Evolutionary conservation across 1,284 basidiomycete species (phyloP).

Genomic region (Porogramme epimiltina): DNA sequence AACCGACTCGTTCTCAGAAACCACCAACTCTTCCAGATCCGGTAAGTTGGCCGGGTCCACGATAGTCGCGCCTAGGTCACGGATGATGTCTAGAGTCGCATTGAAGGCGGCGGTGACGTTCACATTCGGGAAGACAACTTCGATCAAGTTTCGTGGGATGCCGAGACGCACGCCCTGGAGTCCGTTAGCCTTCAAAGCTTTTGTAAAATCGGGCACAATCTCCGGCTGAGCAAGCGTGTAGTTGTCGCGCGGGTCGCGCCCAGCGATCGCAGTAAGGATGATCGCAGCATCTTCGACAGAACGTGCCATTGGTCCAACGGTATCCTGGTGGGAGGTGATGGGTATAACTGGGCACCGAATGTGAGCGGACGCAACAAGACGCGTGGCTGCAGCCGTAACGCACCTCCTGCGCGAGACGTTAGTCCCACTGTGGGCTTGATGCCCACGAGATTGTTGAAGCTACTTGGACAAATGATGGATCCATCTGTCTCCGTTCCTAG

Average conservation of each 20-base stretch:
- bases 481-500: slow-evolving; percentile 71
- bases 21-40: slow-evolving; percentile 51
- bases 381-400: background rate
- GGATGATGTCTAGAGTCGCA: slow-evolving; percentile 47
- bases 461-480: slow-evolving; percentile 53
- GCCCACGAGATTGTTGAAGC: slow-evolving; percentile 48
- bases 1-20: slow-evolving; percentile 53
- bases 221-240: slow-evolving; percentile 59
- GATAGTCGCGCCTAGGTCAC: slow-evolving; percentile 55
- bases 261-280: slow-evolving; percentile 62
- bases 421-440: slow-evolving; percentile 56
- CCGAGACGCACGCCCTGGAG: slow-evolving; percentile 61
- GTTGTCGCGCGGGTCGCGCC: slow-evolving; percentile 60
- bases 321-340: slow-evolving; percentile 64
- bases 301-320: slow-evolving; percentile 62
- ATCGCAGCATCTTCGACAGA: slow-evolving; percentile 61
- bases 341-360: slow-evolving; percentile 49
- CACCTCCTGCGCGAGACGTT: slow-evolving; percentile 50
- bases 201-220: slow-evolving; percentile 54
- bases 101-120: slow-evolving; percentile 49
- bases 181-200: slow-evolving; percentile 50
- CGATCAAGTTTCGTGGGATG: slow-evolving; percentile 49
- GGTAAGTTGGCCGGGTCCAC: slow-evolving; percentile 67
- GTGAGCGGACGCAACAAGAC: background rate
- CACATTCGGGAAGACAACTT: slow-evolving; percentile 33